phyloP scores from a whole-genome alignment of 176 grass and related monocot genomes.

The Phoenix dactylifera region DNA sequence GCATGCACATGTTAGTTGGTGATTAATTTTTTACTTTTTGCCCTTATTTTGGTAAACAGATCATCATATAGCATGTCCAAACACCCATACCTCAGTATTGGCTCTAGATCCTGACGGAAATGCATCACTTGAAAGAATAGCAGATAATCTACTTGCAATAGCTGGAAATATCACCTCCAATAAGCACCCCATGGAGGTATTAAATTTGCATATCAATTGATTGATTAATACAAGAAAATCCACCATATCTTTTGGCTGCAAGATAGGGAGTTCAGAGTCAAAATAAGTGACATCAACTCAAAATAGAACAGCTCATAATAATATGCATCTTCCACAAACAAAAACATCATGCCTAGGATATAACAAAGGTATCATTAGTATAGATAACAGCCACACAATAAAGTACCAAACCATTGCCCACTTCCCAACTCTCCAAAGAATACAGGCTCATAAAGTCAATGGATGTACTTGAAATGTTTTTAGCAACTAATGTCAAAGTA shows the following conservation, averaged over 20 bases:
- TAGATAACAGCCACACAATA: no score
- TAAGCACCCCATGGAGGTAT: conserved; percentile 49
- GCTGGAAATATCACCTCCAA: conserved; percentile 76
- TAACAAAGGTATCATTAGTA: no score
- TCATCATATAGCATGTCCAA: conserved; percentile 4
- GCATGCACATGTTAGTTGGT: no score
- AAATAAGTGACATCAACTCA: no score
- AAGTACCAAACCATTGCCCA: no score
- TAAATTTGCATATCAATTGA: conserved; percentile 93
- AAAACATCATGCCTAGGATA: background rate
- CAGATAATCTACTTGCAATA: conserved; percentile 60
- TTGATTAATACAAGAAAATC: conserved; percentile 87
- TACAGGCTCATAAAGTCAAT: no score
- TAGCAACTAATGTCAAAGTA: no score
- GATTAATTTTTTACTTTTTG: no score
- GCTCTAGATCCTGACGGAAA: conserved; percentile 48
- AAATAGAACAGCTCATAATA: no score
- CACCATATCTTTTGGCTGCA: conserved; percentile 87
- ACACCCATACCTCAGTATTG: conserved; percentile 65
- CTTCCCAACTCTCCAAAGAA: no score
- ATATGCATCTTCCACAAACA: background rate
- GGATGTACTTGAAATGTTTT: no score
- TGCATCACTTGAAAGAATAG: conserved; percentile 70
- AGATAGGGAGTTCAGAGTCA: background rate
- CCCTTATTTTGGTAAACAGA: no score